A percentile compares a stretch with the other conserved stretches of the same genome.
phyloP scores from a whole-genome alignment of 1,284 basidiomycete genomes.

The Austropuccinia psidii region DNA sequence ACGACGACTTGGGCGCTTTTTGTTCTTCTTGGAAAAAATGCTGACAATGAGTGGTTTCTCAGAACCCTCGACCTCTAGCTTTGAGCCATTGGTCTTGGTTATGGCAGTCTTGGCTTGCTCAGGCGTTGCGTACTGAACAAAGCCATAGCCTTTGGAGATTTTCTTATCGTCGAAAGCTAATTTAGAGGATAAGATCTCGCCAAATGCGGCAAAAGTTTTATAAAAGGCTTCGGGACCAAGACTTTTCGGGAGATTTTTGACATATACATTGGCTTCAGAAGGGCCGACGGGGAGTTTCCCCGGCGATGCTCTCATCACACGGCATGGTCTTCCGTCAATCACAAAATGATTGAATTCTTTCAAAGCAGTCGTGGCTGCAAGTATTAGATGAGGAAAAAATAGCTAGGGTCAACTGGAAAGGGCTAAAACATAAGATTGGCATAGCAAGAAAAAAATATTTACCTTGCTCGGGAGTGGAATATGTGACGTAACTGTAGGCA shows the following conservation, averaged over 20 bases:
- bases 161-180: neutral
- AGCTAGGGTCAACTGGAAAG: too few relatives aligned
- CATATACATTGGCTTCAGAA: neutral
- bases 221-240: neutral
- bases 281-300: neutral
- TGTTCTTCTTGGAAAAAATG: neutral
- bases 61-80: conserved; percentile 5
- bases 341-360: neutral
- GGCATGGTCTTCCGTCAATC: neutral
- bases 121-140: conserved; percentile 4
- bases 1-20: neutral
- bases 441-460: neutral
- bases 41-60: neutral
- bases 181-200: conserved; percentile 5
- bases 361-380: neutral
- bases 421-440: neutral
- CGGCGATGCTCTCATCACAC: conserved; percentile 4
- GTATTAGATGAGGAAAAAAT: neutral
- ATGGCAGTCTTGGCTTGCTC: conserved; percentile 44
- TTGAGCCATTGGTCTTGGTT: conserved; percentile 54
- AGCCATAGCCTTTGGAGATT: conserved; percentile 38
- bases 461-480: conserved; percentile 1
- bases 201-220: conserved; percentile 13
- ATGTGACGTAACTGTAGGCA: conserved; percentile 6
- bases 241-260: neutral